phyloP scores from a whole-genome alignment of 106 monocot species.

The Agapanthus africanus region DNA sequence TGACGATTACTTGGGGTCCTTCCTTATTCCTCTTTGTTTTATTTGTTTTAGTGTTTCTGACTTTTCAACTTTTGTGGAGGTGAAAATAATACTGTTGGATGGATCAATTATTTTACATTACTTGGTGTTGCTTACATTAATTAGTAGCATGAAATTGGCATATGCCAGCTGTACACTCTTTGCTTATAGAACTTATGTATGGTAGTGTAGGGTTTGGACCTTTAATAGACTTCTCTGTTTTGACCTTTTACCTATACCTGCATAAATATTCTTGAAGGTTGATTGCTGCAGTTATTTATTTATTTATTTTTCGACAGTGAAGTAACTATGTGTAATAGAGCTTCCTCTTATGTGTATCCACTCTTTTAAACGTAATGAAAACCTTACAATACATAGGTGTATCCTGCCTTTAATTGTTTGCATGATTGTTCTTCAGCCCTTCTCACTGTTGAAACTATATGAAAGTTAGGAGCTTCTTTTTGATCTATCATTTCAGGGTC shows the following conservation, averaged over 20 bases:
- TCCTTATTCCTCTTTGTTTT: not conserved
- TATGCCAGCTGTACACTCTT: not conserved
- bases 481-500: constrained; percentile 37
- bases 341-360: not conserved
- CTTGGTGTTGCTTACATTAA: not conserved
- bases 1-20: not conserved
- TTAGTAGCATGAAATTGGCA: not conserved
- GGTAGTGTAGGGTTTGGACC: not conserved
- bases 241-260: not conserved
- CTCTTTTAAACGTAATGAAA: not conserved
- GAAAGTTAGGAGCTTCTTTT: not conserved
- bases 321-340: not conserved
- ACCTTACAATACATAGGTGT: not conserved
- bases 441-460: constrained; percentile 1
- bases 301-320: no score
- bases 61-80: not conserved
- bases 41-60: not conserved
- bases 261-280: not conserved
- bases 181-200: not conserved
- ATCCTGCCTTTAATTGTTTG: not conserved
- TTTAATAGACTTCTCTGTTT: not conserved
- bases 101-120: not conserved
- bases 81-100: not conserved
- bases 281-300: not conserved
- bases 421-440: not conserved